Conservation (phyloP, 495 filamentous ascomycete genomes). For the Penicillium flavigenum region DNA sequence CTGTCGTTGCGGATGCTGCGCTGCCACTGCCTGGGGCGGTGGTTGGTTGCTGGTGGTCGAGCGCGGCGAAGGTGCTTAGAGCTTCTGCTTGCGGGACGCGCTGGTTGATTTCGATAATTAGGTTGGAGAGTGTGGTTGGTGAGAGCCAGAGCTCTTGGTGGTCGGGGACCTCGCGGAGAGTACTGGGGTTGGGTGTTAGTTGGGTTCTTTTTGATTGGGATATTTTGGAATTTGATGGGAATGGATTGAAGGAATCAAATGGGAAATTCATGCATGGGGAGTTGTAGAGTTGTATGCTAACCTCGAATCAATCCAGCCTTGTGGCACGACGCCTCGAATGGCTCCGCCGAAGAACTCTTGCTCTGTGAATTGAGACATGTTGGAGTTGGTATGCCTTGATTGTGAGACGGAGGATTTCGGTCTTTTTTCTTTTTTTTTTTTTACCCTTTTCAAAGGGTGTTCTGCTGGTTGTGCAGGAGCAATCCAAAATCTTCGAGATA, state of each 20-base stretch:
- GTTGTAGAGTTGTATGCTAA: conserved; percentile 35
- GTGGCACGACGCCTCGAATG: conserved; percentile 68
- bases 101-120: conserved; percentile 88
- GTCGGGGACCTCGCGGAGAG: conserved; percentile 85
- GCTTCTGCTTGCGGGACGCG: conserved; percentile 51
- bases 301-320: conserved; percentile 79
- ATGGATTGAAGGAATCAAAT: not conserved
- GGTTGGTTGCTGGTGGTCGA: conserved; percentile 24
- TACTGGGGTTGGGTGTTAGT: conserved; percentile 46
- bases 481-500: conserved; percentile 9
- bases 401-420: not conserved
- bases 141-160: conserved; percentile 94
- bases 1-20: conserved; percentile 20
- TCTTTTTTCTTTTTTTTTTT: not conserved
- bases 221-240: conserved; percentile 1
- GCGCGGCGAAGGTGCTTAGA: conserved; percentile 29
- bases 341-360: conserved; percentile 79
- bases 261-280: conserved; percentile 3
- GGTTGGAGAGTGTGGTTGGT: conserved; percentile 67
- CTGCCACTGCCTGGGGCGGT: conserved; percentile 27
- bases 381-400: not conserved
- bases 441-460: not conserved
- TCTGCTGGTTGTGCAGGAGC: not conserved
- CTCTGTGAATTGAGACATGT: conserved; percentile 51
- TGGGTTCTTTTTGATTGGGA: conserved; percentile 7